Evolutionary conservation across 176 grass and related monocot genomes (phyloP), one percentile per base, ranked within the genome.

Genomic region (Neostapfia colusana): DNA sequence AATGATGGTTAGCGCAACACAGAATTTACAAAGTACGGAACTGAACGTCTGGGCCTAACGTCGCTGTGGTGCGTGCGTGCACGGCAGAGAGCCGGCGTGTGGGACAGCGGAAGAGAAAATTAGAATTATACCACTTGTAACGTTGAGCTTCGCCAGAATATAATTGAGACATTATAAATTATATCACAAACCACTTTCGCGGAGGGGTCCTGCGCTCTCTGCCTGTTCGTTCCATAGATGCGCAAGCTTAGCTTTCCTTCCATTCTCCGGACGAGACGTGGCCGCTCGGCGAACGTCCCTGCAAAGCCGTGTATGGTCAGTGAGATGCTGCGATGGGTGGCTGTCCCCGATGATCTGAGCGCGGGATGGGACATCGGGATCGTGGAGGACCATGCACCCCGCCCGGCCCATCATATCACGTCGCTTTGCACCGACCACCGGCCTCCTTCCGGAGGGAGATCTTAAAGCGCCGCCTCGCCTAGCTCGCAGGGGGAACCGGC

Each of bases 361-460:
- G 6, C 43, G n/a, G n/a, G 53, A 10, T 56, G 7, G 8, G 8
- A 56, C 53, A n/a, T 56, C 53, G 24, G 16, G 13, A 48, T 53
- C 53, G 53, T 24, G 53, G 53, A 23, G 53, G 53, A 21, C 49
- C 49, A 8, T 17, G 46, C 45, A 17, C 1, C 18, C 14, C 43
- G 2, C 2, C 43, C 10, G 18, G 1, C 8, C 53, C 18, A 1
- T 1, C 43, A 1, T 11, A 56, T 24, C 53, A 56, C 53, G 53
- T 56, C 53, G 49, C 50, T 56, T 56, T 56, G 53, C 53, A 56
- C 53, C 53, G 53, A 56, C 53, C 53, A 56, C 8, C n/a, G n/a
- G n/a, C n/a, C 7, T n/a, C 16, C 50, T 5, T 53, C 18, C 50
- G 0, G 50, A 18, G 50, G 50, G 0, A 53, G 50, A 56, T 24